Conservation (phyloP, 306 rosid species). For the Rosa multiflora region DNA sequence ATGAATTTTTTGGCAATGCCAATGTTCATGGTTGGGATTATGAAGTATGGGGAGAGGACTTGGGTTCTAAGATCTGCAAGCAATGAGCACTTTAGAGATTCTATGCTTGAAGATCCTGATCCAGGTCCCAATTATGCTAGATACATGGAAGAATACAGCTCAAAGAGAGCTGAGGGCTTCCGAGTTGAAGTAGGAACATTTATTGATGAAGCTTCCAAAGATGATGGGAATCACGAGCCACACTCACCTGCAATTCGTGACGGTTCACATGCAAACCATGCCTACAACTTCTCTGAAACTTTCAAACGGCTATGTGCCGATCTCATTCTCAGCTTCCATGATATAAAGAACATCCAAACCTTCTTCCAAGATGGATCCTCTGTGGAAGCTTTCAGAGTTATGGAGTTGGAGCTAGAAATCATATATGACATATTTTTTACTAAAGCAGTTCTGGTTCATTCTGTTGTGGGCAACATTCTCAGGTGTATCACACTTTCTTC, state of each 20-base stretch:
- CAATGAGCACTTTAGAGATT: slow-evolving; percentile 30
- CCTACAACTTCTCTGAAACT: too few relatives aligned
- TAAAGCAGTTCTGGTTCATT: slow-evolving; percentile 33
- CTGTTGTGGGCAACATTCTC: slow-evolving; percentile 3
- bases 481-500: background rate
- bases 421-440: slow-evolving; percentile 44
- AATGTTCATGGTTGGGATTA: background rate
- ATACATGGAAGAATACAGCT: slow-evolving; percentile 24
- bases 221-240: too few relatives aligned
- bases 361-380: slow-evolving; percentile 12
- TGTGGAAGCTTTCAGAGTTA: slow-evolving; percentile 22
- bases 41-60: slow-evolving; percentile 38
- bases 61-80: slow-evolving; percentile 35
- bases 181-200: background rate
- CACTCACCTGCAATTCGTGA: too few relatives aligned
- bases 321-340: slow-evolving; percentile 38
- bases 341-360: slow-evolving; percentile 12
- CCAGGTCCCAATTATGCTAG: slow-evolving; percentile 36
- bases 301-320: slow-evolving; percentile 19
- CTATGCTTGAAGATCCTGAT: slow-evolving; percentile 36
- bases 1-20: too few relatives aligned
- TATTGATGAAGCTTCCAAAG: background rate
- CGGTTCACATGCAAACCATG: too few relatives aligned
- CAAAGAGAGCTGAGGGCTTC: slow-evolving; percentile 25
- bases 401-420: slow-evolving; percentile 51